Evolutionary conservation across 129 eudicot species (phyloP).

Genomic region (Scalesia atractyloides): DNA sequence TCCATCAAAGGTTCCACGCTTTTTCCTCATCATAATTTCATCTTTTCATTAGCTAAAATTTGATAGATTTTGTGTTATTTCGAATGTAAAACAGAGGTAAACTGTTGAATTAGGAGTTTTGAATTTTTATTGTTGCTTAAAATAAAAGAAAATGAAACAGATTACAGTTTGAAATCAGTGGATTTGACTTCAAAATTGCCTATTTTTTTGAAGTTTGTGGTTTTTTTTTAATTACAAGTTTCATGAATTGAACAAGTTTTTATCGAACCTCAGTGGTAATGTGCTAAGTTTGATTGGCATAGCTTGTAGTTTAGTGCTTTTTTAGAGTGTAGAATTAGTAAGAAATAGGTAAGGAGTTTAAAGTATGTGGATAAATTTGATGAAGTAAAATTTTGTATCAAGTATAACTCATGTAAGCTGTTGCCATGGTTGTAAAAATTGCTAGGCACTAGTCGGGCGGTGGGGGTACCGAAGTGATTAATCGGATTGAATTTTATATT

Average conservation of each 20-base stretch:
- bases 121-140: background rate
- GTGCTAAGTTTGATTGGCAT: no score
- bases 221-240: background rate
- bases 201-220: background rate
- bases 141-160: background rate
- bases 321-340: background rate
- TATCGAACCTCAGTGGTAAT: no score
- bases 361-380: background rate
- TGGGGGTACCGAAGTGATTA: no score
- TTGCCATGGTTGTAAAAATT: no score
- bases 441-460: no score
- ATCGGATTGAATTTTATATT: no score
- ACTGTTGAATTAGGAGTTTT: background rate
- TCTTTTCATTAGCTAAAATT: background rate
- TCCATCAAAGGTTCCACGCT: constrained; percentile 61
- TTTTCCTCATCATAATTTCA: no score
- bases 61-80: background rate
- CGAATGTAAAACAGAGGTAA: background rate
- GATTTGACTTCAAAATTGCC: background rate
- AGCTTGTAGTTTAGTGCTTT: no score
- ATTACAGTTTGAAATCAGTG: background rate
- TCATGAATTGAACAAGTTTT: background rate
- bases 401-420: background rate
- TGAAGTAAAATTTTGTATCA: background rate
- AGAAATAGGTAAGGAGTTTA: background rate